Percentiles rank a stretch among this genome's conserved stretches.
Evolutionary conservation across 2,329 filamentous ascomycete species (phyloP).

Genomic region (Diplodia sapinea): DNA sequence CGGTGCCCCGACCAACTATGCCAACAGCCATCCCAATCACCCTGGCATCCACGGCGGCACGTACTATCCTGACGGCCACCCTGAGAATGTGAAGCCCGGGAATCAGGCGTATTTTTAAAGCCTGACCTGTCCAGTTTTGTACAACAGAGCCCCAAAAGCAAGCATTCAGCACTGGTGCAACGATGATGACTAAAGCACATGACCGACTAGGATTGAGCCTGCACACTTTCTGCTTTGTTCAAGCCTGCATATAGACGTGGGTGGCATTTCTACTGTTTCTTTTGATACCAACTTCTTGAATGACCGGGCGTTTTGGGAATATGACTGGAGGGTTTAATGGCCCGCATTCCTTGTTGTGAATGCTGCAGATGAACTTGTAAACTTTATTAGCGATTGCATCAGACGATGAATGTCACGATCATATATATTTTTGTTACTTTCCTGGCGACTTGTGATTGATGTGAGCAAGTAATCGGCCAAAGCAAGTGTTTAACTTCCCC

Average conservation of each 20-base stretch:
- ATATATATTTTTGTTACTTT: neutral
- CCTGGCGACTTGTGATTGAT: neutral
- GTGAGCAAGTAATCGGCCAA: neutral
- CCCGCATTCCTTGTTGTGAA: neutral
- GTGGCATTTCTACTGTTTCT: neutral
- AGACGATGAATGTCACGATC: neutral
- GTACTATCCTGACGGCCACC: constrained; percentile 31
- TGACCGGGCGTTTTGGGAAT: constrained; percentile 1
- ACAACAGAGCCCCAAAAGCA: neutral
- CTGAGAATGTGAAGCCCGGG: constrained; percentile 9
- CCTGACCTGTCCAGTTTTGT: neutral
- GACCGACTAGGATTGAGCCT: neutral
- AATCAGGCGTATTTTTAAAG: constrained; percentile 5
- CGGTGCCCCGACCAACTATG: constrained; percentile 11
- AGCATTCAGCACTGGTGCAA: neutral
- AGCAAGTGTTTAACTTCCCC: neutral
- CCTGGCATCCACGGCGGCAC: constrained; percentile 27
- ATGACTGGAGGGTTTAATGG: neutral
- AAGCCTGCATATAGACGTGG: neutral
- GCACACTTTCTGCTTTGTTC: neutral
- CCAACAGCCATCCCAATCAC: constrained; percentile 5
- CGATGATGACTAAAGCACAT: constrained; percentile 1
- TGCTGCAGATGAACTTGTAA: neutral
- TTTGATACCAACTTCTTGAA: constrained; percentile 19
- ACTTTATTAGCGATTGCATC: neutral